These are phyloP conservation scores for Zarea fungicola DNA, from an alignment of 2,329 filamentous ascomycete species.

Conservation along the genomic window DNA sequence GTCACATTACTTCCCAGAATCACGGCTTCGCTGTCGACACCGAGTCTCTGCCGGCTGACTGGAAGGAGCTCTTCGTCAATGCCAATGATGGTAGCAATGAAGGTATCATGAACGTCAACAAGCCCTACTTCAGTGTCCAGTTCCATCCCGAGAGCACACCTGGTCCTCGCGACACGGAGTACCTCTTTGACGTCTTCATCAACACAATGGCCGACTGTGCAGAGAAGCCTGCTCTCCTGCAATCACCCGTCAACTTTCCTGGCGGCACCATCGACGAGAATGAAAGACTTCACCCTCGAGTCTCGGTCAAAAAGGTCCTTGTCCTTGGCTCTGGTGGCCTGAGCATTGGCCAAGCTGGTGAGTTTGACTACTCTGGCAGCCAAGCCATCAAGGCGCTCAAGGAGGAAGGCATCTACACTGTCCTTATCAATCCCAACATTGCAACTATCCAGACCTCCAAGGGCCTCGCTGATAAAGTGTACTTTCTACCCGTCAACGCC, in stretches of 20 bases:
- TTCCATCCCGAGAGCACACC: constrained; percentile 98
- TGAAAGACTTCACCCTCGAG: constrained; percentile 66
- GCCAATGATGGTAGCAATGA: constrained; percentile 98
- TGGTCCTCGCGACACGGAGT: constrained; percentile 92
- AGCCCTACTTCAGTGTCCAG: constrained; percentile 98
- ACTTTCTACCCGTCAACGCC: constrained; percentile 94
- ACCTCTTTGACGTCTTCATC: constrained; percentile 95
- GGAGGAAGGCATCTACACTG: constrained; percentile 95
- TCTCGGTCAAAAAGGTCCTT: constrained; percentile 89
- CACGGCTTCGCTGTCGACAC: constrained; percentile 94
- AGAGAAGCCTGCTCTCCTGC: constrained; percentile 60
- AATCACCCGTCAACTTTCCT: constrained; percentile 75
- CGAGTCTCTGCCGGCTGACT: constrained; percentile 66
- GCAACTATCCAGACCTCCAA: constrained; percentile 98
- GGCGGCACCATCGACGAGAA: constrained; percentile 80
- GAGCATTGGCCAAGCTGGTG: constrained; percentile 94
- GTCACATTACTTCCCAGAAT: constrained; percentile 98
- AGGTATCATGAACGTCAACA: constrained; percentile 81
- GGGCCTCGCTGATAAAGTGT: constrained; percentile 95
- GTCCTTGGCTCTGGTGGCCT: constrained; percentile 92
- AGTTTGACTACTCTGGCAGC: constrained; percentile 97
- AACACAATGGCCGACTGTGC: constrained; percentile 71
- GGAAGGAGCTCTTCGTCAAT: constrained; percentile 95
- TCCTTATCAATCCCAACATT: constrained; percentile 98
- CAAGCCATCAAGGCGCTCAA: constrained; percentile 98